phyloP scores from a whole-genome alignment of 768 basidiomycete genomes.

The Phylloporus arenicola region DNA sequence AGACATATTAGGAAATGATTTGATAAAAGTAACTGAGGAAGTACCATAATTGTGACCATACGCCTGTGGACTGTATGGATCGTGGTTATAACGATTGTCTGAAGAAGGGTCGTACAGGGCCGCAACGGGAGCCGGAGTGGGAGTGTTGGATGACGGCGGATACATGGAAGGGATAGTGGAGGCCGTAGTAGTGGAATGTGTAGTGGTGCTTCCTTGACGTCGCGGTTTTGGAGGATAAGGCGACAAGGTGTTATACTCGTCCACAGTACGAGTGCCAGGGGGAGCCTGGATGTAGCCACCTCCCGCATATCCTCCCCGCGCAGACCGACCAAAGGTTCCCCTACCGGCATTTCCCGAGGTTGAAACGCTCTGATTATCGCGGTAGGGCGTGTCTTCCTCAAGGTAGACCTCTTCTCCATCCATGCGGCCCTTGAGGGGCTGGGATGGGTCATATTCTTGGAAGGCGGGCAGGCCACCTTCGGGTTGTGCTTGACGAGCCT shows the following conservation, averaged over 20 bases:
- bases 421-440: conserved; percentile 58
- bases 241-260: conserved; percentile 60
- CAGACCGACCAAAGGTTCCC: conserved; percentile 30
- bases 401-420: conserved; percentile 54
- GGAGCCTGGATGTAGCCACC: conserved; percentile 64
- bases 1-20: conserved; percentile 2
- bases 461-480: conserved; percentile 75
- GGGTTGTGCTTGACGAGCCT: conserved; percentile 52
- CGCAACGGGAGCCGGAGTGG: conserved; percentile 17
- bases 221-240: conserved; percentile 43
- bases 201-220: conserved; percentile 36
- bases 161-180: conserved; percentile 36
- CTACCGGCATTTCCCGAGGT: conserved; percentile 17
- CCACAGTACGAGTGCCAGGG: conserved; percentile 62
- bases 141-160: conserved; percentile 27
- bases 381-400: conserved; percentile 43
- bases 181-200: conserved; percentile 39
- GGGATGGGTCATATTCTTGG: conserved; percentile 53
- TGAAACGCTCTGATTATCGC: conserved; percentile 26
- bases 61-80: conserved; percentile 26
- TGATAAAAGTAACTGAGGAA: conserved; percentile 37
- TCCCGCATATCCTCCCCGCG: conserved; percentile 34
- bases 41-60: conserved; percentile 53
- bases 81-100: conserved; percentile 20
- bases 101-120: conserved; percentile 19